Percentiles rank a stretch among this genome's conserved stretches.
phyloP scores from a whole-genome alignment of 139 green algal species.

The Micromonas commoda region DNA sequence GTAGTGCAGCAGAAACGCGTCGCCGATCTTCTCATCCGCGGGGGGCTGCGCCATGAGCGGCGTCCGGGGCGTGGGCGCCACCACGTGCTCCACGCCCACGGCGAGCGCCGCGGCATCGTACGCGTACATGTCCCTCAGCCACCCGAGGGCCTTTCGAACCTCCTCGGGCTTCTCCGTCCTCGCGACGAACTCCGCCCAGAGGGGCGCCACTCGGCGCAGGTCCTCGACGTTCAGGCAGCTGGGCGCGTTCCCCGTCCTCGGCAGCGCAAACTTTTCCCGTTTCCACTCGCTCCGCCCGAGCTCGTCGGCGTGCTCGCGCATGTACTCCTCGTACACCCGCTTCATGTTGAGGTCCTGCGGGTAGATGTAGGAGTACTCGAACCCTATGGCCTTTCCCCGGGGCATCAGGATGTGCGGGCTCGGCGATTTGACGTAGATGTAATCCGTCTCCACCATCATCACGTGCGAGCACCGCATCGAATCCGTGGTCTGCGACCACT shows the following conservation, averaged over 20 bases:
- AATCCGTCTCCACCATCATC: slow-evolving; percentile 31
- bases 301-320: slow-evolving; percentile 28
- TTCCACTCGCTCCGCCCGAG: no score
- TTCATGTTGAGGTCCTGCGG: background rate
- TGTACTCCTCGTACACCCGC: slow-evolving; percentile 5
- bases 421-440: slow-evolving; percentile 29
- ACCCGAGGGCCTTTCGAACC: slow-evolving; percentile 53
- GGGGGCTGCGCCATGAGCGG: slow-evolving; percentile 75
- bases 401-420: background rate
- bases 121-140: slow-evolving; percentile 88
- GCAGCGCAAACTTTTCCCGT: slow-evolving; percentile 43
- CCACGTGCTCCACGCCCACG: background rate
- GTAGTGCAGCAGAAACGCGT: slow-evolving; percentile 77
- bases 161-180: slow-evolving; percentile 5
- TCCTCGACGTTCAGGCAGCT: slow-evolving; percentile 56
- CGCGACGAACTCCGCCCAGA: slow-evolving; percentile 19
- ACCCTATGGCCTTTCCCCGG: slow-evolving; percentile 1
- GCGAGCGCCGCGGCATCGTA: slow-evolving; percentile 45
- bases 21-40: slow-evolving; percentile 55
- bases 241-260: slow-evolving; percentile 57
- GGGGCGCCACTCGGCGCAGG: slow-evolving; percentile 42
- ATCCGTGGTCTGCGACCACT: slow-evolving; percentile 26
- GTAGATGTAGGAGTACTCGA: slow-evolving; percentile 31
- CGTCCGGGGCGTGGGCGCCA: background rate
- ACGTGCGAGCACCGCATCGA: slow-evolving; percentile 17